Evolutionary conservation across 345 rosid genomes (phyloP).

Genomic region (Mangifera indica): DNA sequence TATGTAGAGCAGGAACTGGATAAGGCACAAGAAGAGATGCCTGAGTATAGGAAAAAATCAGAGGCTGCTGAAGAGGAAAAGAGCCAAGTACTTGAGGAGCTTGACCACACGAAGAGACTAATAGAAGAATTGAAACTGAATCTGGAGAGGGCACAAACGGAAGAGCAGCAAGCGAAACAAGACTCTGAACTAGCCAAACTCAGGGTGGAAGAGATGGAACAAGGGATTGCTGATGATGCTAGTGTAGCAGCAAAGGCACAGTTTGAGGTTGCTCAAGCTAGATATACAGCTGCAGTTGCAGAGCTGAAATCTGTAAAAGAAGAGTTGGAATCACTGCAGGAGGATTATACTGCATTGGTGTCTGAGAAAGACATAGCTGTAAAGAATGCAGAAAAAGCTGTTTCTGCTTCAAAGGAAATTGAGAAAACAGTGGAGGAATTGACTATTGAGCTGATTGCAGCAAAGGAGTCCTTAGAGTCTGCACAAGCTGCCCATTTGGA

Average conservation of each 20-base stretch:
- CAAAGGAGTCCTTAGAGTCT: conserved; percentile 77
- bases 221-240: conserved; percentile 83
- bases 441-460: conserved; percentile 77
- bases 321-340: conserved; percentile 53
- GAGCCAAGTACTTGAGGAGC: conserved; percentile 54
- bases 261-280: conserved; percentile 86
- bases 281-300: conserved; percentile 67
- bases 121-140: conserved; percentile 81
- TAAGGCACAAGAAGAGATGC: conserved; percentile 66
- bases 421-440: conserved; percentile 89
- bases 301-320: conserved; percentile 72
- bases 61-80: conserved; percentile 68
- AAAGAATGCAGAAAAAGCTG: conserved; percentile 72
- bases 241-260: conserved; percentile 96
- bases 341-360: conserved; percentile 56
- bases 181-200: conserved; percentile 88
- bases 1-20: conserved; percentile 74
- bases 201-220: conserved; percentile 89
- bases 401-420: conserved; percentile 67
- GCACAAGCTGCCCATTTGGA: conserved; percentile 93
- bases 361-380: conserved; percentile 57
- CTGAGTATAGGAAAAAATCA: conserved; percentile 51
- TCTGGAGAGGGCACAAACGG: conserved; percentile 86
- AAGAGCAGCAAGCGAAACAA: conserved; percentile 88
- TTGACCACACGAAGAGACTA: conserved; percentile 75